phyloP scores from a whole-genome alignment of 2,329 filamentous ascomycete species.

The Periglandula ipomoeae region DNA sequence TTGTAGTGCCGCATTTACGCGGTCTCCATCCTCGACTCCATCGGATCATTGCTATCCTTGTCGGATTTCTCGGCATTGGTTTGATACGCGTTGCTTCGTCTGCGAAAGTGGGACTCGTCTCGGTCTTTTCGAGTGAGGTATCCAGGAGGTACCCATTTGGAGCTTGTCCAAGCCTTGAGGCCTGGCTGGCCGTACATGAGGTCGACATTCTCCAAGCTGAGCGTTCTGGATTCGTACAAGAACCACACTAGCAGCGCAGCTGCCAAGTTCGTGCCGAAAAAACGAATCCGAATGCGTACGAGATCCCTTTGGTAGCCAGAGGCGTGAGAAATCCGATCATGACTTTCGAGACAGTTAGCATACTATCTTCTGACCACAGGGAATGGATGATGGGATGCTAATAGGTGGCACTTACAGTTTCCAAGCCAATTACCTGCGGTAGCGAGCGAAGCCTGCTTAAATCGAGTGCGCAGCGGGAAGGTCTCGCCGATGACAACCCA shows the following conservation, averaged over 20 bases:
- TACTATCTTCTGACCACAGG: background rate
- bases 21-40: conserved; percentile 6
- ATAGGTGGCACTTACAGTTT: conserved; percentile 35
- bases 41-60: conserved; percentile 4
- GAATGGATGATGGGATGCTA: background rate
- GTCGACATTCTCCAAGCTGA: conserved; percentile 64
- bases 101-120: conserved; percentile 19
- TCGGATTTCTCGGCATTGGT: conserved; percentile 7
- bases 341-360: conserved; percentile 26
- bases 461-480: conserved; percentile 48
- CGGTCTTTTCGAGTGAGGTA: conserved; percentile 30
- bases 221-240: conserved; percentile 56
- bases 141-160: conserved; percentile 40
- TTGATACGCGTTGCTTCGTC: conserved; percentile 8
- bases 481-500: conserved; percentile 62
- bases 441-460: conserved; percentile 44
- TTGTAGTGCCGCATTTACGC: background rate
- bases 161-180: conserved; percentile 53
- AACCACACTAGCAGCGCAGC: conserved; percentile 56
- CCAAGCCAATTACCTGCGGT: conserved; percentile 49
- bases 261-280: conserved; percentile 51
- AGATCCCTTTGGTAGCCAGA: conserved; percentile 51
- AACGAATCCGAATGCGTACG: conserved; percentile 59
- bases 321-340: conserved; percentile 60
- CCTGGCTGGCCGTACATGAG: conserved; percentile 54